A percentile compares a stretch with the other conserved stretches of the same genome.
These are phyloP conservation scores for Cutaneotrichosporon sp. DNA, from an alignment of 1,284 basidiomycete species.

Conservation along the genomic window DNA sequence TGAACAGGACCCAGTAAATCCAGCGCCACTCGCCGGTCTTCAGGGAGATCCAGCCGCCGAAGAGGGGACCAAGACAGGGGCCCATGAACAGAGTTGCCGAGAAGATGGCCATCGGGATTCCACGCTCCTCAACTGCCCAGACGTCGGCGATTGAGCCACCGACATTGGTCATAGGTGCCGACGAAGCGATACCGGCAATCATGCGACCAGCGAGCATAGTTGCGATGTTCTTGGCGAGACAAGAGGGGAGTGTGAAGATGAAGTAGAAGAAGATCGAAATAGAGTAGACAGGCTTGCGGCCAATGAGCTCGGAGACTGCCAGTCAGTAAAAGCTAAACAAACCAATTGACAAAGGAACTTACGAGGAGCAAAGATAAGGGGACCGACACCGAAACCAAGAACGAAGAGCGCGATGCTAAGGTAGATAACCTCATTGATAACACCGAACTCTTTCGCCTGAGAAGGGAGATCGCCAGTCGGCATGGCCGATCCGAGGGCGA, in stretches of 20 bases:
- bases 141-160: slow-evolving; percentile 52
- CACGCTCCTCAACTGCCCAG: slow-evolving; percentile 48
- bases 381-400: slow-evolving; percentile 50
- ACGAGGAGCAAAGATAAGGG: slow-evolving; percentile 44
- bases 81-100: slow-evolving; percentile 44
- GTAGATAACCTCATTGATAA: slow-evolving; percentile 47
- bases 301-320: slow-evolving; percentile 41
- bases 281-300: slow-evolving; percentile 47
- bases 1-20: slow-evolving; percentile 51
- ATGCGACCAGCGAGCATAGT: slow-evolving; percentile 51
- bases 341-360: too few relatives aligned
- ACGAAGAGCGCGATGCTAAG: slow-evolving; percentile 51
- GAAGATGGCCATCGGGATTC: slow-evolving; percentile 51
- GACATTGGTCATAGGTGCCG: slow-evolving; percentile 51
- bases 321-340: too few relatives aligned
- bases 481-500: slow-evolving; percentile 50
- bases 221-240: slow-evolving; percentile 49
- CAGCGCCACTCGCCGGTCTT: slow-evolving; percentile 47
- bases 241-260: slow-evolving; percentile 50
- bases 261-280: slow-evolving; percentile 49
- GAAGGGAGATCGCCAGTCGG: slow-evolving; percentile 49
- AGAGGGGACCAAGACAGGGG: slow-evolving; percentile 47
- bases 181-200: slow-evolving; percentile 50
- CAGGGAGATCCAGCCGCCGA: slow-evolving; percentile 46
- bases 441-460: slow-evolving; percentile 42